Percentiles rank a stretch among this genome's conserved stretches.
These are phyloP conservation scores for Acanthamoeba lugdunensis DNA, from an alignment of 208 protist species.

Conservation along the genomic window DNA sequence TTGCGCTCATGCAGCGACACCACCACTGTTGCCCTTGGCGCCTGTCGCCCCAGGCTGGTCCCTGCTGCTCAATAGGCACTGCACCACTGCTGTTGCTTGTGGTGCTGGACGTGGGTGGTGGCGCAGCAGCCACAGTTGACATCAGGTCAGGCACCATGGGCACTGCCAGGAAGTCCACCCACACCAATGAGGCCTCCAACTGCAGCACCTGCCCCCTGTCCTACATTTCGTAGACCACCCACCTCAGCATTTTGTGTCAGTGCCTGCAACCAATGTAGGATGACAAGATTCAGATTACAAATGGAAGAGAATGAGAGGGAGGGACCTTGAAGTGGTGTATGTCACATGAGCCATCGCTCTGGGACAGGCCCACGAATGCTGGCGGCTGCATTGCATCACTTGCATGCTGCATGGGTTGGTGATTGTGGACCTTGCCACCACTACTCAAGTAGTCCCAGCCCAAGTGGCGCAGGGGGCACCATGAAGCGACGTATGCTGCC, in stretches of 20 bases:
- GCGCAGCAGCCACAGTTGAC: neutral
- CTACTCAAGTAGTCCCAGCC: neutral
- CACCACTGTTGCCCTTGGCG: neutral
- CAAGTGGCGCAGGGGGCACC: neutral
- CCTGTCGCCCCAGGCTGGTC: neutral
- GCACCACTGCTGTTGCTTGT: too few species aligned
- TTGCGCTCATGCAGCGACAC: conserved; percentile 9
- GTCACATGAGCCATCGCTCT: neutral
- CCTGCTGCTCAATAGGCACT: neutral
- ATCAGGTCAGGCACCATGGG: neutral
- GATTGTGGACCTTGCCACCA: neutral
- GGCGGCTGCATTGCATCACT: neutral
- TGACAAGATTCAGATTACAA: too few species aligned
- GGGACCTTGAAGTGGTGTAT: conserved; percentile 2
- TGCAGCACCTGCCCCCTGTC: neutral
- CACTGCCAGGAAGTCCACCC: conserved; percentile 7
- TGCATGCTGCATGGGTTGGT: neutral
- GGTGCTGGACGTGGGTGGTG: neutral
- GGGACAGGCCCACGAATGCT: neutral
- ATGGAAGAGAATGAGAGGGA: neutral
- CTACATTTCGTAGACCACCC: neutral
- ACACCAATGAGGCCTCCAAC: neutral
- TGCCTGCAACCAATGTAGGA: neutral
- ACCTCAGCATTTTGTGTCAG: neutral
- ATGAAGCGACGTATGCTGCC: neutral